Evolutionary conservation across 2,329 filamentous ascomycete genomes (phyloP).

Genomic region (Alternaria hordeiaustralica): DNA sequence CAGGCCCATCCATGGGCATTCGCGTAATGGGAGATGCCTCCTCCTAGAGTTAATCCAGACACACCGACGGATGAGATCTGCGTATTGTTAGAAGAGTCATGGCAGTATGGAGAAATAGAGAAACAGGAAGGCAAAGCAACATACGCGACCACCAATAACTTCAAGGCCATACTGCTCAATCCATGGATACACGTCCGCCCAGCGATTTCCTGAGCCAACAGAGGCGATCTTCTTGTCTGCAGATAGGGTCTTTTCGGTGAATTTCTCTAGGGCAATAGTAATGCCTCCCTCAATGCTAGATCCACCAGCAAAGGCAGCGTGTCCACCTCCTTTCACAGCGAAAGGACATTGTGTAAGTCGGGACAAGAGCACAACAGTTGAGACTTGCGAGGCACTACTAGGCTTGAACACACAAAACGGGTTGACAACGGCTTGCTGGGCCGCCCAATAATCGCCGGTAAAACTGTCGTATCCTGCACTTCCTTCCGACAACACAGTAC

Average conservation of each 20-base stretch:
- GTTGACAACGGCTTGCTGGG: slow-evolving; percentile 29
- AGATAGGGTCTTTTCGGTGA: slow-evolving; percentile 30
- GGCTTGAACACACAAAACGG: slow-evolving; percentile 41
- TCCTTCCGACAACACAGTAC: slow-evolving; percentile 20
- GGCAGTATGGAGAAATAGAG: neutral
- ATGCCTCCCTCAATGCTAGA: slow-evolving; percentile 44
- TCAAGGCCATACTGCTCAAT: slow-evolving; percentile 36
- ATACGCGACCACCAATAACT: slow-evolving; percentile 41
- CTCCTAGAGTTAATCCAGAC: slow-evolving; percentile 26
- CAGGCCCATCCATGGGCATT: slow-evolving; percentile 33
- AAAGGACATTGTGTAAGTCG: slow-evolving; percentile 44
- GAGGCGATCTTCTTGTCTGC: slow-evolving; percentile 28
- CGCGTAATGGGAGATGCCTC: slow-evolving; percentile 34
- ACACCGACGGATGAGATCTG: slow-evolving; percentile 23
- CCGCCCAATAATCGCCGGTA: slow-evolving; percentile 32
- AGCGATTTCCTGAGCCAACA: slow-evolving; percentile 43
- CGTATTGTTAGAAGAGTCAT: neutral
- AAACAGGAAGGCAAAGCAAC: neutral
- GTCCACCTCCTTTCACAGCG: slow-evolving; percentile 49
- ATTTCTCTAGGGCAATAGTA: slow-evolving; percentile 34
- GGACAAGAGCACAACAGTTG: slow-evolving; percentile 28
- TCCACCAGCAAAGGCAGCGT: slow-evolving; percentile 33
- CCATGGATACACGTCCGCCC: slow-evolving; percentile 42
- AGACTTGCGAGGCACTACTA: slow-evolving; percentile 20
- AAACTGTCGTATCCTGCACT: slow-evolving; percentile 28